These are phyloP conservation scores for Botrytis elliptica DNA, from an alignment of 2,329 filamentous ascomycete species.

Conservation along the genomic window DNA sequence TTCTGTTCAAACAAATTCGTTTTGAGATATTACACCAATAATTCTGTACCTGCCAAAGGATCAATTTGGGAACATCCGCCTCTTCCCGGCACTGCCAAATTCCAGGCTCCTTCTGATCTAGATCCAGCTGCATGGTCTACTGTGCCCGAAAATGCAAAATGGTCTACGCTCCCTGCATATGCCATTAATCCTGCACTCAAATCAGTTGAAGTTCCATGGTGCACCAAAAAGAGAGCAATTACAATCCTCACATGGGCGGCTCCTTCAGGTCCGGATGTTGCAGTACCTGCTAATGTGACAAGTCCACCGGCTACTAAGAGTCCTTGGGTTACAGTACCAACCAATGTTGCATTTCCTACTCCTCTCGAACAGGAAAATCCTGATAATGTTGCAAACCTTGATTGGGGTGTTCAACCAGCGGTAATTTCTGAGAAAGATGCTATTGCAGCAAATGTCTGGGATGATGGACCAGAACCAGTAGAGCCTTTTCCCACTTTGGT, in stretches of 20 bases:
- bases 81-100: background rate
- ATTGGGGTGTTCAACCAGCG: background rate
- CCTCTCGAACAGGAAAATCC: background rate
- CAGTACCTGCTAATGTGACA: background rate
- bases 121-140: background rate
- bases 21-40: background rate
- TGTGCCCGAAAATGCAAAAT: conserved; percentile 12
- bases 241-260: background rate
- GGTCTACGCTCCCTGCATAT: background rate
- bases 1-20: background rate
- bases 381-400: background rate
- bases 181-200: background rate
- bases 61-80: background rate
- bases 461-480: background rate
- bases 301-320: background rate
- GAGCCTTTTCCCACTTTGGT: background rate
- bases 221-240: background rate
- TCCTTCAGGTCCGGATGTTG: background rate
- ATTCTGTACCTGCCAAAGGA: background rate
- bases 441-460: background rate
- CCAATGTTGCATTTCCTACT: background rate
- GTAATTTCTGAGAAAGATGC: background rate
- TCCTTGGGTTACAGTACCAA: background rate
- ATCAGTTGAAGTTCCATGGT: background rate
- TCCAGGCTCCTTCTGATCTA: background rate